Conservation (phyloP, 768 basidiomycete genomes). For the Boletus barrowsii region DNA sequence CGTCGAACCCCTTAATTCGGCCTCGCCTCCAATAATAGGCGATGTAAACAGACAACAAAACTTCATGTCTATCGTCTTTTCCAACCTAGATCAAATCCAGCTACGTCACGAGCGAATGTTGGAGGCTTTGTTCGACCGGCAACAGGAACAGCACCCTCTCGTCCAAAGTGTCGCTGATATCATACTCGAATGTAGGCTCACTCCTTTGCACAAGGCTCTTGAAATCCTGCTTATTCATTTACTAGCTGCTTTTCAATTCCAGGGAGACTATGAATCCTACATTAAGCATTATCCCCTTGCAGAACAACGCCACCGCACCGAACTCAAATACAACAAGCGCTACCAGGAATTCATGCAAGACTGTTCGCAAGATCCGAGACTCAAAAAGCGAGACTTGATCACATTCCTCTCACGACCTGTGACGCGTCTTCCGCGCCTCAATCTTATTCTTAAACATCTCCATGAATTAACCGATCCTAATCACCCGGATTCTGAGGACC, state of each 20-base stretch:
- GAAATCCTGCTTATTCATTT: conserved; percentile 14
- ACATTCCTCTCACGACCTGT: conserved; percentile 85
- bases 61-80: conserved; percentile 82
- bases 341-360: conserved; percentile 69
- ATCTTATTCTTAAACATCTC: conserved; percentile 68
- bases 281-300: conserved; percentile 88
- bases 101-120: conserved; percentile 68
- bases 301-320: conserved; percentile 76
- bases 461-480: conserved; percentile 63
- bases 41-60: conserved; percentile 47
- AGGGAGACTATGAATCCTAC: conserved; percentile 70
- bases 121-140: conserved; percentile 69
- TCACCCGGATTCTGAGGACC: conserved; percentile 76
- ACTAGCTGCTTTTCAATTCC: conserved; percentile 43
- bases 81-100: conserved; percentile 70
- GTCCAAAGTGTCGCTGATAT: conserved; percentile 83
- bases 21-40: conserved; percentile 63
- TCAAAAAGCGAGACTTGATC: conserved; percentile 72
- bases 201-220: conserved; percentile 1
- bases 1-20: conserved; percentile 57
- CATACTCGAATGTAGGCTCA: conserved; percentile 66
- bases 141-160: conserved; percentile 82
- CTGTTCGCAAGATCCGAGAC: conserved; percentile 59
- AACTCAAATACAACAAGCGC: conserved; percentile 61
- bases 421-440: conserved; percentile 81